These are phyloP conservation scores for Aspergillus panamensis DNA, from an alignment of 495 filamentous ascomycete species.

Conservation along the genomic window DNA sequence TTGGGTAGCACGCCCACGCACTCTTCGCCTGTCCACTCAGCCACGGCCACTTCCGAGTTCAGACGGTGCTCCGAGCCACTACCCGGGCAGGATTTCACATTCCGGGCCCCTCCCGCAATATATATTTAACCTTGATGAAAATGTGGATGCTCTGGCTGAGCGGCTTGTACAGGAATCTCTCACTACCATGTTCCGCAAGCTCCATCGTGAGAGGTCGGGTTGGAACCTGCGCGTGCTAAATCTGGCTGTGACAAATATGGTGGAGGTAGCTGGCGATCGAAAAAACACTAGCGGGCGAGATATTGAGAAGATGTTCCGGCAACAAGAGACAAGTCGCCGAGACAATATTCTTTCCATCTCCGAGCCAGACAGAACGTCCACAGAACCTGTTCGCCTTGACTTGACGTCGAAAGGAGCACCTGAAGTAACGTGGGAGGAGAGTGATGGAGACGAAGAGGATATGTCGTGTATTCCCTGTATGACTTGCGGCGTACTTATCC, in stretches of 20 bases:
- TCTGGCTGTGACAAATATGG: slow-evolving; percentile 83
- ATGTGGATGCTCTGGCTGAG: slow-evolving; percentile 56
- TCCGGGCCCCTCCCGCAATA: slow-evolving; percentile 64
- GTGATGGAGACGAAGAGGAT: slow-evolving; percentile 42
- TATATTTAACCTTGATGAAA: slow-evolving; percentile 59
- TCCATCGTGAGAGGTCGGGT: slow-evolving; percentile 64
- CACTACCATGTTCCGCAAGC: slow-evolving; percentile 64
- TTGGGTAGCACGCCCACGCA: slow-evolving; percentile 68
- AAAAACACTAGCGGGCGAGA: slow-evolving; percentile 52
- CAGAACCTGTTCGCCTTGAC: background rate
- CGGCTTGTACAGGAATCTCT: slow-evolving; percentile 65
- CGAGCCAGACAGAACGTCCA: background rate
- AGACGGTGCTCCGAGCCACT: slow-evolving; percentile 48
- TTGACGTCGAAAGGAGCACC: background rate
- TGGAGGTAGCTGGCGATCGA: slow-evolving; percentile 51
- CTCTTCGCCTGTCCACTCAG: slow-evolving; percentile 74
- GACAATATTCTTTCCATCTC: slow-evolving; percentile 5
- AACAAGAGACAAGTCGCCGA: slow-evolving; percentile 57
- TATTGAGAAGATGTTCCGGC: slow-evolving; percentile 66
- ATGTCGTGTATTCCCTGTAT: slow-evolving; percentile 45
- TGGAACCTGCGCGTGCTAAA: slow-evolving; percentile 85
- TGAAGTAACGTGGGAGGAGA: slow-evolving; percentile 28
- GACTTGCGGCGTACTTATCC: slow-evolving; percentile 61
- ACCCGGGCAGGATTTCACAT: slow-evolving; percentile 64
- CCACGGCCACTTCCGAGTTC: slow-evolving; percentile 55